A percentile compares a stretch with the other conserved stretches of the same genome.
These are phyloP conservation scores for Paecilomyces formosus DNA, from an alignment of 2,329 filamentous ascomycete genomes.

Conservation along the genomic window DNA sequence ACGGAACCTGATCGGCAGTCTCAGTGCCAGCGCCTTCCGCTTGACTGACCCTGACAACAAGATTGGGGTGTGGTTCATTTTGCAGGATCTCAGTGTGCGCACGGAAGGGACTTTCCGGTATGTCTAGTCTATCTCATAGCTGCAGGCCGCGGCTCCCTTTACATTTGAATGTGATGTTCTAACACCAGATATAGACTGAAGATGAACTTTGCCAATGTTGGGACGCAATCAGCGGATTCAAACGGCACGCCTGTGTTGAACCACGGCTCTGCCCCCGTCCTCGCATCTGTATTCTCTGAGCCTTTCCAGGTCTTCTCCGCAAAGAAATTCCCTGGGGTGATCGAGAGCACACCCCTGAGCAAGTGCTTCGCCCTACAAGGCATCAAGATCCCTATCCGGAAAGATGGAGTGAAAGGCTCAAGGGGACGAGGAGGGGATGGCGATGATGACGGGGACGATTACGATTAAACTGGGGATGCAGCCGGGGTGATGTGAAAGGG, in stretches of 20 bases:
- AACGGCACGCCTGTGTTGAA: constrained; percentile 51
- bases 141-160: neutral
- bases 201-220: constrained; percentile 79
- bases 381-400: constrained; percentile 93
- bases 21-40: constrained; percentile 80
- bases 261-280: constrained; percentile 65
- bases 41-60: constrained; percentile 72
- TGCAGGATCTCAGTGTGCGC: constrained; percentile 89
- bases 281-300: constrained; percentile 80
- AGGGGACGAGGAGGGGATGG: neutral
- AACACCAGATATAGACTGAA: constrained; percentile 43
- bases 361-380: constrained; percentile 90
- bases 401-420: constrained; percentile 57
- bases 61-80: constrained; percentile 90
- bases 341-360: constrained; percentile 84
- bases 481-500: neutral
- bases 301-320: constrained; percentile 90
- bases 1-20: constrained; percentile 84
- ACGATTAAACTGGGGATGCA: neutral
- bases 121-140: constrained; percentile 21
- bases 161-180: neutral
- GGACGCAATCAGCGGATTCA: constrained; percentile 36
- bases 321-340: constrained; percentile 97
- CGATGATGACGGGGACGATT: neutral
- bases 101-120: constrained; percentile 89